Conservation (phyloP, 129 eudicot species). For the Flaveria linearis region DNA sequence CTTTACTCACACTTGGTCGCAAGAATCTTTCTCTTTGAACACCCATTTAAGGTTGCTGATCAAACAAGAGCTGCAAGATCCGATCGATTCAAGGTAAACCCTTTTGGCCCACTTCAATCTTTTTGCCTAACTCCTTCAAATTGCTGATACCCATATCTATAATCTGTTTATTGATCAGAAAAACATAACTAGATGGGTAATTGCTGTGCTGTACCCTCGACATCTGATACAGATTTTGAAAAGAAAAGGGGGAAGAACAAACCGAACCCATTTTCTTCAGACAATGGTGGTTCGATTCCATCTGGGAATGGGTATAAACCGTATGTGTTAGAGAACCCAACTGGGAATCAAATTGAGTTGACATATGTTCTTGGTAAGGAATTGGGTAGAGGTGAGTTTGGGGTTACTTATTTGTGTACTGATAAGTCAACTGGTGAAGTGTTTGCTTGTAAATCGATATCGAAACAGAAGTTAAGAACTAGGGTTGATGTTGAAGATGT, state of each 20-base stretch:
- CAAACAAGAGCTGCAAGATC: slow-evolving; percentile 22
- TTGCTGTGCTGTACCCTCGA: slow-evolving; percentile 67
- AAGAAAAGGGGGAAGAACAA: slow-evolving; percentile 51
- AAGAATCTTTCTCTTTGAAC: neutral
- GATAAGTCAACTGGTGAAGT: slow-evolving; percentile 59
- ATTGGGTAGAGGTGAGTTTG: slow-evolving; percentile 92
- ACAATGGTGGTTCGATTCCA: slow-evolving; percentile 39
- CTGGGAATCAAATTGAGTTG: slow-evolving; percentile 65
- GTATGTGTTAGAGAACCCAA: slow-evolving; percentile 69
- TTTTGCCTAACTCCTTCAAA: neutral
- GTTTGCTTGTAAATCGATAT: slow-evolving; percentile 82
- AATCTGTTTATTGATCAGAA: neutral
- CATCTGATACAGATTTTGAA: slow-evolving; percentile 44
- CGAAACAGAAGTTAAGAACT: slow-evolving; percentile 83
- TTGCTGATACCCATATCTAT: slow-evolving; percentile 22
- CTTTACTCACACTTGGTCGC: neutral
- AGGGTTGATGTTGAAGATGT: slow-evolving; percentile 89
- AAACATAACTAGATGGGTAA: slow-evolving; percentile 53
- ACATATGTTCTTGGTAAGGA: slow-evolving; percentile 72
- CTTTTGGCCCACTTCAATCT: slow-evolving; percentile 18
- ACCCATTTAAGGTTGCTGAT: slow-evolving; percentile 11
- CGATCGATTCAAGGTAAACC: slow-evolving; percentile 15
- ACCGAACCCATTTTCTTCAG: slow-evolving; percentile 70
- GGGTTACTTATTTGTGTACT: slow-evolving; percentile 80
- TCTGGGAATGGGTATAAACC: slow-evolving; percentile 47